Evolutionary conservation across 139 green algal species (phyloP), one percentile per base, ranked within the genome.

Genomic region (Chlamydomonas urium): DNA sequence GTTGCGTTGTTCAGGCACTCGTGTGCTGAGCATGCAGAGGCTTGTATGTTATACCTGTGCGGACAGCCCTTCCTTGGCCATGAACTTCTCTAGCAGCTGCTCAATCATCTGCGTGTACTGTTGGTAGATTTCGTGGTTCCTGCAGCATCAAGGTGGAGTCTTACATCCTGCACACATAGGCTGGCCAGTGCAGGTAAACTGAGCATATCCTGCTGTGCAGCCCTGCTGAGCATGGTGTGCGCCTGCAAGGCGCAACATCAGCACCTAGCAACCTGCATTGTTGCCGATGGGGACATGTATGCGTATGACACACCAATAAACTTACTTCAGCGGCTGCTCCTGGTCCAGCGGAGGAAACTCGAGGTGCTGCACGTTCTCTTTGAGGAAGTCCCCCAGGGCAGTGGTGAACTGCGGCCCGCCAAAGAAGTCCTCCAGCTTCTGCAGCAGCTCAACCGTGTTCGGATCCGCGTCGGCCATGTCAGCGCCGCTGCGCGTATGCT

Each of bases 281-380:
- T 17, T 10, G 10, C 42, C 14, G 14, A 53, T 53, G 42, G 42
- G 42, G 17, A 17, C 14, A n/a, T 53, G 42, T 17, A 53, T 53
- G 42, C 14, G 10, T 53, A 17, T 53, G 10, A 17, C 42, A 53
- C 17, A 17, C 42, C 42, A 53, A 17, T 53, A 53, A 17, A 10
- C 42, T 67, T 26, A 67, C 60, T 71, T 71, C 5, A 71, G 63
- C 8, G 63, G 63, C 34, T 71, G 63, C 24, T 71, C 63, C 24
- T 71, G 32, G 8, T 33, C 38, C 19, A 71, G 19, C 5, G 37
- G 37, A 31, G 31, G 17, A 31, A 59, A 71, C 38, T 71, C 38
- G 5, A 71, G 31, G 24, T 57, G 4, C 24, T 19, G 3, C 6
- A 57, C 24, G 36, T 71, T 8, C 38, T 56, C n/a, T 3, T 5